Evolutionary conservation across 768 basidiomycete species (phyloP).

Genomic region (Amanita rubescens): DNA sequence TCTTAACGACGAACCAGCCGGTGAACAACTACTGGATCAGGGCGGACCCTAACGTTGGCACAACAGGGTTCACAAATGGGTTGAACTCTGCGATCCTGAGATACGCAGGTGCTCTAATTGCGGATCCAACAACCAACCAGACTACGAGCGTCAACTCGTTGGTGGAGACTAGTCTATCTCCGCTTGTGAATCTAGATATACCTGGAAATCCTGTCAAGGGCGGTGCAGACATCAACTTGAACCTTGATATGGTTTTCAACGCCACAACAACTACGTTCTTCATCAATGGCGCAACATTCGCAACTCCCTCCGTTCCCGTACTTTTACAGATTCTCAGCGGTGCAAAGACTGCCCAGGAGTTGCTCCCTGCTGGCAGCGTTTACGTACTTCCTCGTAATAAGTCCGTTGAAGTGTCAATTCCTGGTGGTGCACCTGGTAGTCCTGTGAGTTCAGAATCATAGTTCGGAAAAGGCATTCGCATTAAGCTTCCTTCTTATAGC

Average conservation of each 20-base stretch:
- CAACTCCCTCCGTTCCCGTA: conserved; percentile 39
- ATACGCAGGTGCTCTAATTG: conserved; percentile 33
- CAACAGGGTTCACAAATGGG: conserved; percentile 26
- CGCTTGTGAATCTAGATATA: conserved; percentile 11
- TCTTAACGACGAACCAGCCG: conserved; percentile 29
- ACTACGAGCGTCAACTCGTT: not conserved
- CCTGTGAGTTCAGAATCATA: conserved; percentile 1
- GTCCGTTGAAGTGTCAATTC: conserved; percentile 20
- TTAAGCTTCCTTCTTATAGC: not conserved
- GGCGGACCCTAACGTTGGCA: conserved; percentile 20
- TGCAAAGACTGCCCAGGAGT: conserved; percentile 32
- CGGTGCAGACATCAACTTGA: conserved; percentile 18
- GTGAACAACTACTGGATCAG: conserved; percentile 40
- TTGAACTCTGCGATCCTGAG: conserved; percentile 49
- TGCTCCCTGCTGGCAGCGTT: conserved; percentile 43
- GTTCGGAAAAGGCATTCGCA: not conserved
- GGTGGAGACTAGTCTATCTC: conserved; percentile 6
- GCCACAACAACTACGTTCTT: conserved; percentile 12
- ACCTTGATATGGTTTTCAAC: conserved; percentile 15
- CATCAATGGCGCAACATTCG: conserved; percentile 25
- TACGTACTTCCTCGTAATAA: conserved; percentile 39
- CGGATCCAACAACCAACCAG: conserved; percentile 27
- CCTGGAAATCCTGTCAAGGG: conserved; percentile 16
- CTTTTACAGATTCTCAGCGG: conserved; percentile 56
- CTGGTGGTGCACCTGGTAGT: not conserved